Conservation (phyloP, 2,329 filamentous ascomycete species). For the Laburnicola sp. region DNA sequence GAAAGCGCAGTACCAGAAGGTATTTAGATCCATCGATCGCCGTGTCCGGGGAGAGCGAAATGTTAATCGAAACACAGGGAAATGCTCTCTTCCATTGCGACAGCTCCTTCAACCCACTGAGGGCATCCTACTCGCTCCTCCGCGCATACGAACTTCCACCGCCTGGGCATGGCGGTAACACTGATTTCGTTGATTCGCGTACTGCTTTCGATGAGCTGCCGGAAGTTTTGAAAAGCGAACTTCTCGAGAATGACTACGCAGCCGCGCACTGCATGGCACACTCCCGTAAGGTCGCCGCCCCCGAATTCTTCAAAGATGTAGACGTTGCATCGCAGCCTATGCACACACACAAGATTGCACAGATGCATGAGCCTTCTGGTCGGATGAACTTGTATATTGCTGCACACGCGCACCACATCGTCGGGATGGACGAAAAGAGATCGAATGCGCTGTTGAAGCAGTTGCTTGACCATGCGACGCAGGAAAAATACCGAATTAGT, state of each 20-base stretch:
- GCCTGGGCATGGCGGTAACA: constrained; percentile 26
- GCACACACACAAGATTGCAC: constrained; percentile 53
- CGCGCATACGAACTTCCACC: constrained; percentile 25
- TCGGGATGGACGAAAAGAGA: constrained; percentile 40
- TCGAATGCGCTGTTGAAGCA: constrained; percentile 41
- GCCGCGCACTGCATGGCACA: constrained; percentile 50
- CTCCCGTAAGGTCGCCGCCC: constrained; percentile 56
- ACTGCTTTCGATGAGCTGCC: constrained; percentile 38
- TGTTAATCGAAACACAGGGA: constrained; percentile 34
- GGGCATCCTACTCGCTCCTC: constrained; percentile 24
- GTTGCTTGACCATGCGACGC: constrained; percentile 53
- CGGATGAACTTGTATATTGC: constrained; percentile 59
- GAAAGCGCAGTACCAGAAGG: constrained; percentile 38
- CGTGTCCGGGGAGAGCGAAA: neutral
- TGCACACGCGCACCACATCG: constrained; percentile 46
- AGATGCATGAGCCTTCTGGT: constrained; percentile 56
- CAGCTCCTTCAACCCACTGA: constrained; percentile 26
- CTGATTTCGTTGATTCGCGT: constrained; percentile 27
- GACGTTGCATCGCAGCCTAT: constrained; percentile 44
- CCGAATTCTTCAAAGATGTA: constrained; percentile 53
- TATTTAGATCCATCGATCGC: constrained; percentile 18
- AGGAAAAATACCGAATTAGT: constrained; percentile 51
- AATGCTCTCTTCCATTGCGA: constrained; percentile 30
- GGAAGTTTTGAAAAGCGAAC: constrained; percentile 24
- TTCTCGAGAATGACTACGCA: constrained; percentile 20